Percentiles rank a stretch among this genome's conserved stretches.
These are phyloP conservation scores for Penicillium sp. DNA, from an alignment of 2,329 filamentous ascomycete species.

Conservation along the genomic window DNA sequence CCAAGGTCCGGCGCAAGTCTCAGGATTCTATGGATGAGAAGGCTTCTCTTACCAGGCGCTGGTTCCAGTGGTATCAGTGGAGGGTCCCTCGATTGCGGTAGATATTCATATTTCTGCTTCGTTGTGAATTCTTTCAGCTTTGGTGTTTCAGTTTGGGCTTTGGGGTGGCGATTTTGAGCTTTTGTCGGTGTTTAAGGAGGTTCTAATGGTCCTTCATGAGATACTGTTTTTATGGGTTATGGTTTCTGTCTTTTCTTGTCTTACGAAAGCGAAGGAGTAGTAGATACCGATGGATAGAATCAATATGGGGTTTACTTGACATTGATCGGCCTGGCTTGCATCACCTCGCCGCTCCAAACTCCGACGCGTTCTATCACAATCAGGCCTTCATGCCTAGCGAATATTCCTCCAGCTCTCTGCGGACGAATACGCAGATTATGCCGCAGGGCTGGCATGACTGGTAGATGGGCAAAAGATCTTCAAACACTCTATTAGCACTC, in stretches of 20 bases:
- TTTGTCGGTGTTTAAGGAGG: not conserved
- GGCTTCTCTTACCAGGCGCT: slow-evolving; percentile 17
- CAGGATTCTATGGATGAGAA: slow-evolving; percentile 26
- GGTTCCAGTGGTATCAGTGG: slow-evolving; percentile 32
- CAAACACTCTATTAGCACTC: too few species aligned
- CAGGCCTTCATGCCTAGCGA: too few species aligned
- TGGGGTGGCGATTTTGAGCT: not conserved
- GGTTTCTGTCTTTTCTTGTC: not conserved
- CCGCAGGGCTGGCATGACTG: too few species aligned
- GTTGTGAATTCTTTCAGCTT: slow-evolving; percentile 8
- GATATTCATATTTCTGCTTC: not conserved
- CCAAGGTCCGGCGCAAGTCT: slow-evolving; percentile 20
- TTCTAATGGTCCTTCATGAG: not conserved
- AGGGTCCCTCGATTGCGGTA: slow-evolving; percentile 23
- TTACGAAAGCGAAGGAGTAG: not conserved
- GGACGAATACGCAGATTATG: too few species aligned
- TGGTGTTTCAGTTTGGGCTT: slow-evolving; percentile 11
- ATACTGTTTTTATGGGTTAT: not conserved
- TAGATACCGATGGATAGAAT: not conserved
- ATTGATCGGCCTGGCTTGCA: too few species aligned
- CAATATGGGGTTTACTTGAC: not conserved
- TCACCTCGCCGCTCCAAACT: too few species aligned
- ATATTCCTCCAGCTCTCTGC: too few species aligned
- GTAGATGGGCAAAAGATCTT: too few species aligned
- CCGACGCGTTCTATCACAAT: too few species aligned